Evolutionary conservation across 1,284 basidiomycete genomes (phyloP).

Genomic region (Pseudozyma thailandica): DNA sequence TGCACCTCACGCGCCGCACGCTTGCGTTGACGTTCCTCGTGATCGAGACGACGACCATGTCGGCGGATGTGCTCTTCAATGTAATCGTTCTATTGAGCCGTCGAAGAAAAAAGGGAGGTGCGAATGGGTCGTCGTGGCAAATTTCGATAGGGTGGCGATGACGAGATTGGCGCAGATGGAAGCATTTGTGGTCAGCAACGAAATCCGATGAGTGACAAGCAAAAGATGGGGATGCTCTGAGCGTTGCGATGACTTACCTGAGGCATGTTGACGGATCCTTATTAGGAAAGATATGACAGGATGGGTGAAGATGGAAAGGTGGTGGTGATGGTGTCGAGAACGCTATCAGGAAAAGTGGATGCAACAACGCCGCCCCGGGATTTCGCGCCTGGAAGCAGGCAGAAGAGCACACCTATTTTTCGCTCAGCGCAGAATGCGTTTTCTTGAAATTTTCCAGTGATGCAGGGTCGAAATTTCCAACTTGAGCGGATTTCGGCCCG

Average conservation of each 20-base stretch:
- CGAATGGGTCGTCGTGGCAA: background rate
- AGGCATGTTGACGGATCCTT: constrained; percentile 37
- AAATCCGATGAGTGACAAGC: background rate
- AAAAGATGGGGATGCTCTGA: background rate
- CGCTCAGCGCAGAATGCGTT: background rate
- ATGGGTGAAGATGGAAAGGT: constrained; percentile 6
- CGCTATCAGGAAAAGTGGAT: constrained; percentile 1
- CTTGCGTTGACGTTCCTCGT: constrained; percentile 76
- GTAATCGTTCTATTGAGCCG: constrained; percentile 69
- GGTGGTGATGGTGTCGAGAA: constrained; percentile 3
- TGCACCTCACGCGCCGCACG: constrained; percentile 90
- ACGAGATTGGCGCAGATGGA: background rate
- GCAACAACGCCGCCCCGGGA: too few relatives aligned
- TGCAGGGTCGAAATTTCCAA: constrained; percentile 3
- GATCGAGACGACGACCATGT: constrained; percentile 66
- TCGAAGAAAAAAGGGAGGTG: background rate
- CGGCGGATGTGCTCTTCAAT: constrained; percentile 70
- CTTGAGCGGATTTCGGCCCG: background rate
- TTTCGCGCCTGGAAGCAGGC: too few relatives aligned
- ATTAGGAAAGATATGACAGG: constrained; percentile 3
- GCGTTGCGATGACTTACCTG: constrained; percentile 26
- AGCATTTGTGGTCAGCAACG: background rate
- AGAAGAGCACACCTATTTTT: too few relatives aligned
- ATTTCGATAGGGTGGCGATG: constrained; percentile 4
- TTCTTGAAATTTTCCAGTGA: background rate